These are phyloP conservation scores for Cryptococcus sp. DNA, from an alignment of 1,284 basidiomycete species.

Conservation along the genomic window DNA sequence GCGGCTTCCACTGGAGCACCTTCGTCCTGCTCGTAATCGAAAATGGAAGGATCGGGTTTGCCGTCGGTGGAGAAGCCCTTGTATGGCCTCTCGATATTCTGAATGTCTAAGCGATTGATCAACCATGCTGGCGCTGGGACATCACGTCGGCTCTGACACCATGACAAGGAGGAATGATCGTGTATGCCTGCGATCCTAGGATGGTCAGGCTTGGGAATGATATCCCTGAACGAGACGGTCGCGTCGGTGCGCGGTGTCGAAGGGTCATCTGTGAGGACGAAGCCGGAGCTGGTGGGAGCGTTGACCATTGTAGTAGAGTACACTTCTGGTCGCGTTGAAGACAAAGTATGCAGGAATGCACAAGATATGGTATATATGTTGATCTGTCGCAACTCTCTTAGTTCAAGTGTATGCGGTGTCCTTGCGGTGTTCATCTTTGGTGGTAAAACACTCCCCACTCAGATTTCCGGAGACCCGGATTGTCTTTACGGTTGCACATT, in stretches of 20 bases:
- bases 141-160: conserved; percentile 37
- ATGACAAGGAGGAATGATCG: conserved; percentile 30
- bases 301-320: not conserved
- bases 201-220: conserved; percentile 41
- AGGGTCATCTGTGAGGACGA: conserved; percentile 38
- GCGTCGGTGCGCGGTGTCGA: conserved; percentile 37
- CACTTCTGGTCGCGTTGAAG: not conserved
- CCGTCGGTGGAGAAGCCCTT: conserved; percentile 42
- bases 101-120: conserved; percentile 37
- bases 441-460: no score
- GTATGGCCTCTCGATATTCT: conserved; percentile 40
- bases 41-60: conserved; percentile 29
- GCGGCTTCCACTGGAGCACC: conserved; percentile 42
- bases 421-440: no score
- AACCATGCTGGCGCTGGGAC: conserved; percentile 45
- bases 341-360: conserved; percentile 1
- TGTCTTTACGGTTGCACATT: no score
- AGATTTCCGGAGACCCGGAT: no score
- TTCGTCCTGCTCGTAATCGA: conserved; percentile 39
- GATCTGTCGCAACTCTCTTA: no score
- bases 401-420: no score
- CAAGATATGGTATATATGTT: no score
- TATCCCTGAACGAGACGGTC: conserved; percentile 42
- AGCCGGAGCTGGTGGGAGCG: conserved; percentile 29
- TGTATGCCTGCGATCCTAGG: conserved; percentile 43